These are phyloP conservation scores for Kodamaea kaohsiungensis DNA, from an alignment of 805 yeast species.

Conservation along the genomic window DNA sequence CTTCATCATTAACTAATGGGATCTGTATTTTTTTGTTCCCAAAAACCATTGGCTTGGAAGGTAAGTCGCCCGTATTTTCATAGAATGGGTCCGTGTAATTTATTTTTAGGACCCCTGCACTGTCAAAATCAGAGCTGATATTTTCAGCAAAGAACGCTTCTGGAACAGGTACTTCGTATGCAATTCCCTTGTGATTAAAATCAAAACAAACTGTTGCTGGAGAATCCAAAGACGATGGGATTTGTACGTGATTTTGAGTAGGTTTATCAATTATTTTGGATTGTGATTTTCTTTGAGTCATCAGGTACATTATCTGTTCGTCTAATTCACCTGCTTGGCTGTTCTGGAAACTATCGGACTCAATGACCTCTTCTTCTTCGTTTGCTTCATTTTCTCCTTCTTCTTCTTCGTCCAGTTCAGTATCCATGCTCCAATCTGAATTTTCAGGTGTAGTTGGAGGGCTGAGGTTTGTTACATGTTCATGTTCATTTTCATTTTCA, in stretches of 20 bases:
- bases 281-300: constrained; percentile 20
- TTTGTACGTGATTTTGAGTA: constrained; percentile 9
- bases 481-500: not conserved
- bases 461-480: not conserved
- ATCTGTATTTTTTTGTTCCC: constrained; percentile 66
- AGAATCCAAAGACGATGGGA: constrained; percentile 17
- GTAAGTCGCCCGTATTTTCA: constrained; percentile 52
- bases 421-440: constrained; percentile 1
- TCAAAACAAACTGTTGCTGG: not conserved
- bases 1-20: constrained; percentile 19
- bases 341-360: constrained; percentile 13
- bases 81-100: constrained; percentile 67
- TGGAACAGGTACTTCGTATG: constrained; percentile 26
- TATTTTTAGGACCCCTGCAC: constrained; percentile 48
- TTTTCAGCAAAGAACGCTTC: constrained; percentile 15
- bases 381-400: constrained; percentile 2
- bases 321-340: constrained; percentile 18
- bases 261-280: not conserved
- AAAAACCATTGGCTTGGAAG: constrained; percentile 55
- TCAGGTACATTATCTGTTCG: constrained; percentile 17
- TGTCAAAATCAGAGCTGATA: constrained; percentile 36
- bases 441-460: not conserved
- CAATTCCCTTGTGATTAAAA: constrained; percentile 1
- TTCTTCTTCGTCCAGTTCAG: constrained; percentile 2
- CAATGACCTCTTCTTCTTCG: constrained; percentile 3